Conservation (phyloP, 306 rosid species). For the Quercus engelmannii region DNA sequence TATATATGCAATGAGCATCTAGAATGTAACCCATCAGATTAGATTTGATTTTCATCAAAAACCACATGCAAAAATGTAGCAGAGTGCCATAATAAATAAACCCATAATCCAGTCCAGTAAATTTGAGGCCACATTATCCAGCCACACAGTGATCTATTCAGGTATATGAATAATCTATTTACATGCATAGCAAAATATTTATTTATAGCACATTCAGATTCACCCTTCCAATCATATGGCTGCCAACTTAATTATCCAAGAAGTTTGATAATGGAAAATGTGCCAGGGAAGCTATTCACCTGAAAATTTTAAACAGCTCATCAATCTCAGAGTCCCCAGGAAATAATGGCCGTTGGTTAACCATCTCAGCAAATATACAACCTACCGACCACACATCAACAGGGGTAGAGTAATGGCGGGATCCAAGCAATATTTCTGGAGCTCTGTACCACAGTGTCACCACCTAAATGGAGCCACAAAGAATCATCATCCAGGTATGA, state of each 20-base stretch:
- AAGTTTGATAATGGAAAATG: background rate
- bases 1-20: background rate
- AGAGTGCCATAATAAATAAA: background rate
- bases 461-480: slow-evolving; percentile 52
- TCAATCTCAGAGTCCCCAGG: slow-evolving; percentile 99
- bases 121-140: background rate
- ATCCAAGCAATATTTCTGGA: slow-evolving; percentile 97
- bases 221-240: background rate
- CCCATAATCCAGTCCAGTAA: background rate
- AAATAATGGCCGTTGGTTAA: slow-evolving; percentile 84
- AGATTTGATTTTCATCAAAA: background rate
- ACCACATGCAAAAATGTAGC: background rate
- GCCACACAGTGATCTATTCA: background rate
- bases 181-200: background rate
- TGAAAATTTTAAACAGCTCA: slow-evolving; percentile 93
- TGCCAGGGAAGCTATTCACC: slow-evolving; percentile 43
- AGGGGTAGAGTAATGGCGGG: slow-evolving; percentile 97
- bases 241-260: background rate
- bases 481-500: slow-evolving; percentile 5
- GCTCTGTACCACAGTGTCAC: slow-evolving; percentile 99
- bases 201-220: background rate
- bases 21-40: background rate
- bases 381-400: slow-evolving; percentile 99
- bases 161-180: background rate
- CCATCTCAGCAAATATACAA: slow-evolving; percentile 99